These are phyloP conservation scores for Hanseniaspora meyeri DNA, from an alignment of 805 yeast species.

Conservation along the genomic window DNA sequence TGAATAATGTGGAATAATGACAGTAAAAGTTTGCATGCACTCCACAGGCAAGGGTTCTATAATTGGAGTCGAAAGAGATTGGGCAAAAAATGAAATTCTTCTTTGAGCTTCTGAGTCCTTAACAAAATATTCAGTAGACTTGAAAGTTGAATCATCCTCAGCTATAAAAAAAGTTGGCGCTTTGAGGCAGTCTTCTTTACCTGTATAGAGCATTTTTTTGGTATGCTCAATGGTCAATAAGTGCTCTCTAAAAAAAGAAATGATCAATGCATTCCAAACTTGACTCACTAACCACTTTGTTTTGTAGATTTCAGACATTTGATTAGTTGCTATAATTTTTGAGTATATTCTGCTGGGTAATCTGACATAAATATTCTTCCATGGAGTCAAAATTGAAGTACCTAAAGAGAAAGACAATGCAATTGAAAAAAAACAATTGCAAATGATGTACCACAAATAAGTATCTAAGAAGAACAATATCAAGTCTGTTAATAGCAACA, in stretches of 20 bases:
- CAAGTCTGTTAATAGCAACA: slow-evolving; percentile 50
- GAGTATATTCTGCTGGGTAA: slow-evolving; percentile 66
- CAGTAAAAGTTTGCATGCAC: slow-evolving; percentile 71
- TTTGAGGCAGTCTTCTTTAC: slow-evolving; percentile 34
- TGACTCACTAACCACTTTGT: slow-evolving; percentile 52
- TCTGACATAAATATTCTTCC: slow-evolving; percentile 69
- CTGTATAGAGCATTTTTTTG: slow-evolving; percentile 50
- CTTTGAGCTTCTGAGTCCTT: slow-evolving; percentile 67
- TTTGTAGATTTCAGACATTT: slow-evolving; percentile 35
- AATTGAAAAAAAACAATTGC: slow-evolving; percentile 65
- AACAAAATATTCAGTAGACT: slow-evolving; percentile 41
- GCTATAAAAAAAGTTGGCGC: slow-evolving; percentile 73
- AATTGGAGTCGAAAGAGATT: slow-evolving; percentile 75
- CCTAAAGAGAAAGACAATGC: slow-evolving; percentile 61
- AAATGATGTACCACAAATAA: slow-evolving; percentile 72
- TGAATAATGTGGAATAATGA: slow-evolving; percentile 73
- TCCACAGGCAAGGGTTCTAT: slow-evolving; percentile 55
- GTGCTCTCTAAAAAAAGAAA: slow-evolving; percentile 74
- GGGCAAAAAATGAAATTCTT: slow-evolving; percentile 79
- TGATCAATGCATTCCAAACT: slow-evolving; percentile 74
- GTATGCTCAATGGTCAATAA: slow-evolving; percentile 62
- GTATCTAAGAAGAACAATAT: slow-evolving; percentile 68
- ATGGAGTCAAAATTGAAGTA: slow-evolving; percentile 76
- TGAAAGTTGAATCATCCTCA: slow-evolving; percentile 64
- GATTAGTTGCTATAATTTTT: slow-evolving; percentile 46